These are phyloP conservation scores for Cladophialophora chaetospira DNA, from an alignment of 2,329 filamentous ascomycete genomes.

Conservation along the genomic window DNA sequence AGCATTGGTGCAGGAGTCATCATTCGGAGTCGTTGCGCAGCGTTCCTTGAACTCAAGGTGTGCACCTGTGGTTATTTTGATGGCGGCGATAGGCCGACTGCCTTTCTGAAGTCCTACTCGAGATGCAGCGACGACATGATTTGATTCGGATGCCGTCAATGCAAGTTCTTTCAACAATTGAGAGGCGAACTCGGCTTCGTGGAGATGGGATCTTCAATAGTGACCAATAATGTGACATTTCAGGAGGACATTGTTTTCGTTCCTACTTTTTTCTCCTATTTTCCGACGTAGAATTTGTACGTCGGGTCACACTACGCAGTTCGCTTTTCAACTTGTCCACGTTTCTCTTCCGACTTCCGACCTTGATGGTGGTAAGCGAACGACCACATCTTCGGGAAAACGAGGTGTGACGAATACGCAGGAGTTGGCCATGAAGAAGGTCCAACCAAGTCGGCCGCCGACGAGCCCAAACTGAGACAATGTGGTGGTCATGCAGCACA, in stretches of 20 bases:
- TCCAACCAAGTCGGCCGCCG: conserved; percentile 7
- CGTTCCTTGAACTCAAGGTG: too few species aligned
- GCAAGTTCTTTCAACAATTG: not conserved
- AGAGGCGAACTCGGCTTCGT: not conserved
- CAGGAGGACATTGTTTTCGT: not conserved
- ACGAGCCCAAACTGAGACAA: conserved; percentile 14
- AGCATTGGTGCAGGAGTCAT: not conserved
- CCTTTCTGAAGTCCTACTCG: too few species aligned
- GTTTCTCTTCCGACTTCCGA: not conserved
- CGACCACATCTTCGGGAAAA: conserved; percentile 12
- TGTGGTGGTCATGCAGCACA: conserved; percentile 7
- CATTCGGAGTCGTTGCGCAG: conserved; percentile 5
- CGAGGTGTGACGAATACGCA: not conserved
- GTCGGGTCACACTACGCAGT: not conserved
- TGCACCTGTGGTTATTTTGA: too few species aligned
- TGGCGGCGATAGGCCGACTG: too few species aligned
- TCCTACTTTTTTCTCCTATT: not conserved
- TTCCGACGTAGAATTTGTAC: not conserved
- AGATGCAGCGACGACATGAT: too few species aligned
- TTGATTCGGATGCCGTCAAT: too few species aligned
- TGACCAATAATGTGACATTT: not conserved
- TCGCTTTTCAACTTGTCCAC: not conserved
- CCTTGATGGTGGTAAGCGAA: not conserved
- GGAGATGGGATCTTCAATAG: not conserved
- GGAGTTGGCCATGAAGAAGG: not conserved